Evolutionary conservation across 139 green algal genomes (phyloP).

Genomic region (Coelastrella sp.): DNA sequence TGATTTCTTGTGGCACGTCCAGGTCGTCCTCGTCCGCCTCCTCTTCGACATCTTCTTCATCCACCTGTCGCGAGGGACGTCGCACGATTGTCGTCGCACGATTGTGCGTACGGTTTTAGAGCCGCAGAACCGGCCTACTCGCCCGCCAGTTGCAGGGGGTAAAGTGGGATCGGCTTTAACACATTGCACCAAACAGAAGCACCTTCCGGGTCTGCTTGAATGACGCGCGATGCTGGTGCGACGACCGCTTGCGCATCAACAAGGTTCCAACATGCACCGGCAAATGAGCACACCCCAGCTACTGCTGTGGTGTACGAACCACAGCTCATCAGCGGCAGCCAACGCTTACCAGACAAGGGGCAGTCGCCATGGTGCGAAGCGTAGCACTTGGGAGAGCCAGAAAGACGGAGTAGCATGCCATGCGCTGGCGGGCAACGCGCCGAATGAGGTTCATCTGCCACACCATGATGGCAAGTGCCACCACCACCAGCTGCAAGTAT

Average conservation of each 20-base stretch:
- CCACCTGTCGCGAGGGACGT: no score
- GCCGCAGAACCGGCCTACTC: not conserved
- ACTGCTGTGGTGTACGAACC: no score
- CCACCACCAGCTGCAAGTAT: conserved; percentile 20
- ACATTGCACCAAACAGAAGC: no score
- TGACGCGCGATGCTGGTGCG: not conserved
- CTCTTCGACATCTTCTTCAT: conserved; percentile 22
- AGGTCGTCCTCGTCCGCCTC: conserved; percentile 43
- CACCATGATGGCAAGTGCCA: not conserved
- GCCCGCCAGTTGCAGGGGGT: no score
- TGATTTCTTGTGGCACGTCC: no score
- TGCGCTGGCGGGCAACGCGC: conserved; percentile 6
- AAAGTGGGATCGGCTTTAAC: no score
- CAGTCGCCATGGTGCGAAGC: conserved; percentile 32
- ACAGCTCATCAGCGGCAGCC: not conserved
- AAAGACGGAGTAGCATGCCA: conserved; percentile 29
- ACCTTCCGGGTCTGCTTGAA: no score
- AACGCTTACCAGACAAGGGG: not conserved
- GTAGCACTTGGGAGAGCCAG: conserved; percentile 30
- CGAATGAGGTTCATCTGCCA: not conserved
- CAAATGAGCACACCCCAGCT: no score
- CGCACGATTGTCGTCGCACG: no score
- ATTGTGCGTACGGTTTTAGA: no score
- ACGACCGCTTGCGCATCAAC: not conserved
- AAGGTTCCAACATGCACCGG: not conserved